These are phyloP conservation scores for Allantophomopsis lycopodina DNA, from an alignment of 2,329 filamentous ascomycete genomes.

Conservation along the genomic window DNA sequence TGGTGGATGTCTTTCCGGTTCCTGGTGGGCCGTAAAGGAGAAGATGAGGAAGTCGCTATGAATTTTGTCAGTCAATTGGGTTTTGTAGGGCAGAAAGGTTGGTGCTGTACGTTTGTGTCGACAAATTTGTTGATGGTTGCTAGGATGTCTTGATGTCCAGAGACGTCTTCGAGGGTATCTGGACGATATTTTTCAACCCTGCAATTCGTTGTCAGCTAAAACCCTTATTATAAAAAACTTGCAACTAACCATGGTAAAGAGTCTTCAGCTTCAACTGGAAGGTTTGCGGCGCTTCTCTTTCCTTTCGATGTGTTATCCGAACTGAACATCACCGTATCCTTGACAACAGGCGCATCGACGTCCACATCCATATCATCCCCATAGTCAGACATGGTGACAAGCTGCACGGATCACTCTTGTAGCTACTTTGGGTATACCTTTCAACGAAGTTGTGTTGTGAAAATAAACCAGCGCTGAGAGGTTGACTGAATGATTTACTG, in stretches of 20 bases:
- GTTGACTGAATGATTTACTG: too few relatives aligned
- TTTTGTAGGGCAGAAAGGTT: not conserved
- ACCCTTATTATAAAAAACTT: not conserved
- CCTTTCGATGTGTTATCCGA: conserved; percentile 67
- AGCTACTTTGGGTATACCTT: too few relatives aligned
- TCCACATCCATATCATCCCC: conserved; percentile 63
- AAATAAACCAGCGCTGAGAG: not conserved
- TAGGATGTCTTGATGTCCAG: conserved; percentile 92
- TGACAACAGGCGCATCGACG: conserved; percentile 39
- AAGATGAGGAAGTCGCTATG: conserved; percentile 72
- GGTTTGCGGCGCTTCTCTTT: conserved; percentile 82
- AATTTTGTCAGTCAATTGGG: conserved; percentile 2
- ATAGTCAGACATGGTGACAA: conserved; percentile 31
- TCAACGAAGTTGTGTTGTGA: not conserved
- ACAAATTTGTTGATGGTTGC: conserved; percentile 97
- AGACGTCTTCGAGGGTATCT: conserved; percentile 78
- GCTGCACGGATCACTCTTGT: too few relatives aligned
- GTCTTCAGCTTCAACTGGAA: conserved; percentile 89
- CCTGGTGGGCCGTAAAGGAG: conserved; percentile 94
- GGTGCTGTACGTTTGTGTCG: conserved; percentile 57
- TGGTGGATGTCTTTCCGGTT: conserved; percentile 94
- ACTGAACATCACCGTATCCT: conserved; percentile 50
- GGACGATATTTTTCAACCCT: conserved; percentile 98
- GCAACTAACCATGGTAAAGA: conserved; percentile 71
- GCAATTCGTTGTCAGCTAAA: conserved; percentile 8